These are phyloP conservation scores for Hydnomerulius pinastri DNA, from an alignment of 768 basidiomycete species.

Conservation along the genomic window DNA sequence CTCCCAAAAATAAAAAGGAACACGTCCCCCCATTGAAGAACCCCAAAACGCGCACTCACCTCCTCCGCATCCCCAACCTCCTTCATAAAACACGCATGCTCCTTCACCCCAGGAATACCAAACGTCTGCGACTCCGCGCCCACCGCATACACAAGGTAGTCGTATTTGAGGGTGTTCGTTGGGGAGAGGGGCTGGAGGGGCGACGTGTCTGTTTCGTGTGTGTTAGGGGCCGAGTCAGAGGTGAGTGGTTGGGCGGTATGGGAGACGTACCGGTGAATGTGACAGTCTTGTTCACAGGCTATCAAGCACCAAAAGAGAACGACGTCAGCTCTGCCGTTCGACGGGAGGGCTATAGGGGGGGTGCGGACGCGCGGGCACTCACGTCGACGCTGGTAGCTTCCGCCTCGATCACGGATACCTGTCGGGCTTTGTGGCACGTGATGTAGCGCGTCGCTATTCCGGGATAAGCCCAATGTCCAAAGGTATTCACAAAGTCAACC, in stretches of 20 bases:
- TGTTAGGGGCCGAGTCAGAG: too few relatives aligned
- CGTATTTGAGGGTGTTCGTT: constrained; percentile 83
- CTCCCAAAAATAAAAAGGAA: background rate
- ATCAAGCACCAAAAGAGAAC: constrained; percentile 3
- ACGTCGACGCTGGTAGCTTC: constrained; percentile 91
- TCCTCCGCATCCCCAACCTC: constrained; percentile 94
- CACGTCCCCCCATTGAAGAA: too few relatives aligned
- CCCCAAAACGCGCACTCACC: constrained; percentile 38
- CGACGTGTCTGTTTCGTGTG: constrained; percentile 20
- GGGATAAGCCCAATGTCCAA: constrained; percentile 3
- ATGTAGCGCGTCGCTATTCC: constrained; percentile 82
- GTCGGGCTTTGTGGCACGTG: constrained; percentile 87
- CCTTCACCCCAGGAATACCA: constrained; percentile 92
- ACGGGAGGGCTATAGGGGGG: background rate
- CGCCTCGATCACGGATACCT: constrained; percentile 90
- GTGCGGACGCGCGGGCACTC: too few relatives aligned
- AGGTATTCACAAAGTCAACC: background rate
- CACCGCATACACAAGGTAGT: constrained; percentile 95
- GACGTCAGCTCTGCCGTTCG: constrained; percentile 3
- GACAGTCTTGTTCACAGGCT: constrained; percentile 88
- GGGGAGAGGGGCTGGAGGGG: constrained; percentile 29
- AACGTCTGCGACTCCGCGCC: constrained; percentile 96
- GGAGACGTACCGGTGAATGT: constrained; percentile 74
- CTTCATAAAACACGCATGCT: constrained; percentile 97
- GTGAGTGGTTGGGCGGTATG: too few relatives aligned